Evolutionary conservation across 2,329 filamentous ascomycete genomes (phyloP).

Genomic region (Sclerotinia subarctica): DNA sequence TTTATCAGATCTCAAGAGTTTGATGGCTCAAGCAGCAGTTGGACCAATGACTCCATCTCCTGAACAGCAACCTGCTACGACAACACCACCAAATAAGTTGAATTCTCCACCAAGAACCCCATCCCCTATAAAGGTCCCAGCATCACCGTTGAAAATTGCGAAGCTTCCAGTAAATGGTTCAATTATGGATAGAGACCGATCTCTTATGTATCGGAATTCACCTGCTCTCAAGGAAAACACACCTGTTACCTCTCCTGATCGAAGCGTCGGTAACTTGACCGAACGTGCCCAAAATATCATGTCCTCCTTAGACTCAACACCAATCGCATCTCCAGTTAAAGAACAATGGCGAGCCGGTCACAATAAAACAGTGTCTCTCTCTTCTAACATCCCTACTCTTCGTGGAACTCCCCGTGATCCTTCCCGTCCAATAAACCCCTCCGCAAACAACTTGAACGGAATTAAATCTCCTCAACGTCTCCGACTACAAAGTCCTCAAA

Average conservation of each 20-base stretch:
- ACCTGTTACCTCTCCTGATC: slow-evolving; percentile 25
- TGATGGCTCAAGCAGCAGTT: slow-evolving; percentile 61
- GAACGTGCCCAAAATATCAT: slow-evolving; percentile 37
- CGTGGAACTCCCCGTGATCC: slow-evolving; percentile 30
- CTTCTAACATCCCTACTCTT: slow-evolving; percentile 38
- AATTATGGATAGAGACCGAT: slow-evolving; percentile 32
- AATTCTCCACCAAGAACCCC: slow-evolving; percentile 36
- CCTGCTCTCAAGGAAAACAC: slow-evolving; percentile 36
- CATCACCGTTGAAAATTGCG: slow-evolving; percentile 21
- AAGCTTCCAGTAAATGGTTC: slow-evolving; percentile 35
- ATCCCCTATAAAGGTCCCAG: slow-evolving; percentile 27
- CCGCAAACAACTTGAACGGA: slow-evolving; percentile 11
- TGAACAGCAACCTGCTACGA: slow-evolving; percentile 1
- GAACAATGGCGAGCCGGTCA: slow-evolving; percentile 36
- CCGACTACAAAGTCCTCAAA: slow-evolving; percentile 68
- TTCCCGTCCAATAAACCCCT: slow-evolving; percentile 28
- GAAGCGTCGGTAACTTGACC: slow-evolving; percentile 31
- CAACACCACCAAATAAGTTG: slow-evolving; percentile 22
- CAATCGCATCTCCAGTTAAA: slow-evolving; percentile 24
- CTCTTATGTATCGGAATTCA: slow-evolving; percentile 28
- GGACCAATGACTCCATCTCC: slow-evolving; percentile 41
- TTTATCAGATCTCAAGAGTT: slow-evolving; percentile 74
- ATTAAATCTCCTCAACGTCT: slow-evolving; percentile 45
- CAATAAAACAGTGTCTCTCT: slow-evolving; percentile 31
- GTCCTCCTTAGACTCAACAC: slow-evolving; percentile 30